These are phyloP conservation scores for Closterium sp. DNA, from an alignment of 139 green algal species.

Conservation along the genomic window DNA sequence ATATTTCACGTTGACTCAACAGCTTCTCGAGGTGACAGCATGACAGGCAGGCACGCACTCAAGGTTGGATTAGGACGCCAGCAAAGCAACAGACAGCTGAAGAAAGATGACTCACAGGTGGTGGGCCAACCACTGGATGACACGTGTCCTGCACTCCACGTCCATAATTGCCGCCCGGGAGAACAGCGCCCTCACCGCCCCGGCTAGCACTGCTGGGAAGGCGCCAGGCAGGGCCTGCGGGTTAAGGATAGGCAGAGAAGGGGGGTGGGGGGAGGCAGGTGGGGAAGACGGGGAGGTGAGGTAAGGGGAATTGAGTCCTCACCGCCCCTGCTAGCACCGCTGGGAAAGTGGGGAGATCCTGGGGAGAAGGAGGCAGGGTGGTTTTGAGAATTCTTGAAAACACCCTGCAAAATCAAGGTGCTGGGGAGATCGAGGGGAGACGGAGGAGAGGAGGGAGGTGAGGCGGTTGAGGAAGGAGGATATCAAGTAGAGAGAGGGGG, in stretches of 20 bases:
- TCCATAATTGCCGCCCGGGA: conserved; percentile 58
- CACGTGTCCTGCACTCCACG: conserved; percentile 64
- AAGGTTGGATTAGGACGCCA: not conserved
- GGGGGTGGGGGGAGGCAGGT: not conserved
- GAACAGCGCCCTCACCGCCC: conserved; percentile 44
- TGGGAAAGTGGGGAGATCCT: not conserved
- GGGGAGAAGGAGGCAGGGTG: too few species aligned
- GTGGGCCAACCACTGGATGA: conserved; percentile 84
- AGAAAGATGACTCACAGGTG: conserved; percentile 69
- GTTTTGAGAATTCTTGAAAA: too few species aligned
- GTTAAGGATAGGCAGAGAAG: too few species aligned
- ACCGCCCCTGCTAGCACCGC: not conserved
- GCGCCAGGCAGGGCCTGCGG: conserved; percentile 30
- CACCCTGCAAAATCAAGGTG: too few species aligned
- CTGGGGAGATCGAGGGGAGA: too few species aligned
- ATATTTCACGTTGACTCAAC: not conserved
- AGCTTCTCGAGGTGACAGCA: too few species aligned
- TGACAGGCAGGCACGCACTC: not conserved
- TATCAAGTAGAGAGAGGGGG: too few species aligned
- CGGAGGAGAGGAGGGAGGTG: too few species aligned
- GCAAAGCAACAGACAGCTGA: not conserved
- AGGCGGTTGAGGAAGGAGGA: too few species aligned
- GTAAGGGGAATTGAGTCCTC: not conserved
- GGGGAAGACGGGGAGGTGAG: too few species aligned
- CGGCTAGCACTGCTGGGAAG: conserved; percentile 43